These are phyloP conservation scores for Taphrina communis DNA, from an alignment of 1,139 yeast species.

Conservation along the genomic window DNA sequence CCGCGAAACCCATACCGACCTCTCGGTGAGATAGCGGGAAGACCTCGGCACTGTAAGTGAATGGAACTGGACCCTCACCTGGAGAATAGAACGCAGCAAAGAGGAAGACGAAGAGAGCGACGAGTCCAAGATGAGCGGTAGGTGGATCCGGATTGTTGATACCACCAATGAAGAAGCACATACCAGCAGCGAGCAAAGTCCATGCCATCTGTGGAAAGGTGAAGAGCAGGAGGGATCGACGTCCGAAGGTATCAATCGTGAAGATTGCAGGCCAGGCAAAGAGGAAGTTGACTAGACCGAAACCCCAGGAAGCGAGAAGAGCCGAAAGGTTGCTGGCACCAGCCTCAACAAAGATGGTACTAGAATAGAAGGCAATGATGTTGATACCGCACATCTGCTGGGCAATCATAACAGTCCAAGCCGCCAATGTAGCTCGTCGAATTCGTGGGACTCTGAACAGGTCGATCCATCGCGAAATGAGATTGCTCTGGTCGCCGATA, in stretches of 20 bases:
- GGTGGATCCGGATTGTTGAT: conserved; percentile 45
- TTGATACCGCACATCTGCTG: conserved; percentile 93
- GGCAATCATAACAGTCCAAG: conserved; percentile 85
- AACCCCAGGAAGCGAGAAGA: conserved; percentile 81
- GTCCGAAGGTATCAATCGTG: conserved; percentile 79
- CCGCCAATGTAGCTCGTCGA: conserved; percentile 79
- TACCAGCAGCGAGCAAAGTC: conserved; percentile 73
- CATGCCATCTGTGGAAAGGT: conserved; percentile 78
- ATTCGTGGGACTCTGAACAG: conserved; percentile 72
- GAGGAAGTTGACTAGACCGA: conserved; percentile 77
- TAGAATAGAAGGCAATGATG: conserved; percentile 77
- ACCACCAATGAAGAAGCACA: conserved; percentile 72
- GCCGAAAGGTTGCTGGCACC: conserved; percentile 68
- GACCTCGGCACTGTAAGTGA: conserved; percentile 86
- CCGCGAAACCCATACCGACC: conserved; percentile 82
- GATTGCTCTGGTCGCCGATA: conserved; percentile 49
- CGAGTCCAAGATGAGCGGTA: conserved; percentile 66
- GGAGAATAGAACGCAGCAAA: conserved; percentile 77
- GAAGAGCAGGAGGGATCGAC: conserved; percentile 69
- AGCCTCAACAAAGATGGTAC: conserved; percentile 72
- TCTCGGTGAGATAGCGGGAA: conserved; percentile 86
- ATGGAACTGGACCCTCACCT: conserved; percentile 91
- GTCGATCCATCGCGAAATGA: conserved; percentile 54
- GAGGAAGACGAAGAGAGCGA: conserved; percentile 73
- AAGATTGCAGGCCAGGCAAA: conserved; percentile 85